Conservation (phyloP, 2,329 filamentous ascomycete genomes). For the Lachnellula occidentalis region DNA sequence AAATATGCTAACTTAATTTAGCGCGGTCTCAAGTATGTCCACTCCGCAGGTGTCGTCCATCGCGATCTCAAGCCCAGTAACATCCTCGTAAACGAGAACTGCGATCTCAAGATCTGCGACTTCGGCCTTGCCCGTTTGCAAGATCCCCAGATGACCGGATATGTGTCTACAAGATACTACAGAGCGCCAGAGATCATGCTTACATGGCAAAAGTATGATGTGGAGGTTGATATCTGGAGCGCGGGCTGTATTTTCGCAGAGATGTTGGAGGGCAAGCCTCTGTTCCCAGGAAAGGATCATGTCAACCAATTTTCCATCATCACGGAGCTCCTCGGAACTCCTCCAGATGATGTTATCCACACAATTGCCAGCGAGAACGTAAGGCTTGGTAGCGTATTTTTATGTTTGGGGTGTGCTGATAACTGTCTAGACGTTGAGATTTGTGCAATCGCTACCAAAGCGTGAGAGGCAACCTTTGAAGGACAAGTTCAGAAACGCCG, state of each 20-base stretch:
- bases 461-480: conserved; percentile 81
- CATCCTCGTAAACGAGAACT: conserved; percentile 99
- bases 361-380: conserved; percentile 98
- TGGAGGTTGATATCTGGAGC: conserved; percentile 99
- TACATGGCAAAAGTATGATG: conserved; percentile 99
- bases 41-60: conserved; percentile 96
- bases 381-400: conserved; percentile 33
- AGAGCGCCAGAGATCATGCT: conserved; percentile 99
- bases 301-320: conserved; percentile 99
- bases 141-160: conserved; percentile 98
- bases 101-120: conserved; percentile 98
- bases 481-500: conserved; percentile 93
- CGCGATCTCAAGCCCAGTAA: conserved; percentile 98
- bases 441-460: conserved; percentile 95
- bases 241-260: conserved; percentile 98
- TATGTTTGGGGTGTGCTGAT: conserved; percentile 24
- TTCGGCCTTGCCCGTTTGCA: conserved; percentile 97
- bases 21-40: conserved; percentile 98
- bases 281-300: conserved; percentile 98
- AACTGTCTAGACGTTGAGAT: conserved; percentile 70
- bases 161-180: conserved; percentile 98
- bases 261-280: conserved; percentile 96
- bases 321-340: conserved; percentile 91
- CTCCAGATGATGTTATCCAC: conserved; percentile 96
- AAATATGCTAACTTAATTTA: conserved; percentile 35